These are phyloP conservation scores for Penicillium sclerotiorum DNA, from an alignment of 2,329 filamentous ascomycete species.

Conservation along the genomic window DNA sequence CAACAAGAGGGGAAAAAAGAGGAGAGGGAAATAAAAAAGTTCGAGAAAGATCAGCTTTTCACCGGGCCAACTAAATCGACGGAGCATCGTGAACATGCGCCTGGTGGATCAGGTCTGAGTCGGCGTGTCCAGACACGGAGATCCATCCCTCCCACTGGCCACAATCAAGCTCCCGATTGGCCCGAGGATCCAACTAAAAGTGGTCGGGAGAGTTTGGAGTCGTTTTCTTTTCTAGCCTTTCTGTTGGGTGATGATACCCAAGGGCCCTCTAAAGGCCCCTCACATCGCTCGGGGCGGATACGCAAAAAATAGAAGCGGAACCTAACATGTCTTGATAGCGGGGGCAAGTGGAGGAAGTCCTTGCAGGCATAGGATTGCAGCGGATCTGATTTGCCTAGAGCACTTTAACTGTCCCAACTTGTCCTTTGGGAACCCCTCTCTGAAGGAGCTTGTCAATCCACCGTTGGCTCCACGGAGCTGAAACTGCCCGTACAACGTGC, in stretches of 20 bases:
- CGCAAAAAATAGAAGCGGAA: conserved; percentile 24
- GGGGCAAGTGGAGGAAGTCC: conserved; percentile 11
- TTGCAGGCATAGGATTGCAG: conserved; percentile 9
- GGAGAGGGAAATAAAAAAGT: not conserved
- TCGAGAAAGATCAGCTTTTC: not conserved
- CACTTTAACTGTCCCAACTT: not conserved
- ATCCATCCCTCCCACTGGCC: conserved; percentile 18
- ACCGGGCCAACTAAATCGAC: conserved; percentile 2
- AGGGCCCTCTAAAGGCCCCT: not conserved
- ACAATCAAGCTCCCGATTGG: conserved; percentile 19
- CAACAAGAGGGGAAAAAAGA: not conserved
- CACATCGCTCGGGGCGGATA: conserved; percentile 3
- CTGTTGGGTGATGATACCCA: not conserved
- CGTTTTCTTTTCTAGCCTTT: not conserved
- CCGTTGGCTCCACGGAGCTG: not conserved
- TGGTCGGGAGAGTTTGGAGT: conserved; percentile 1
- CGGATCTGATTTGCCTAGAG: conserved; percentile 12
- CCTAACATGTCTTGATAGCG: conserved; percentile 16
- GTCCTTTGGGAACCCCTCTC: not conserved
- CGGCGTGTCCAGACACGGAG: conserved; percentile 21
- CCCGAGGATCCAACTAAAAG: not conserved
- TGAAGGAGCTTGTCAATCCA: not conserved
- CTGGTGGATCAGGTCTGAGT: conserved; percentile 12
- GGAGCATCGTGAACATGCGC: conserved; percentile 11
- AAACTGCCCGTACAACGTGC: not conserved